Percentiles rank a stretch among this genome's conserved stretches.
These are phyloP conservation scores for Saturnispora serradocipensis DNA, from an alignment of 805 yeast species.

Conservation along the genomic window DNA sequence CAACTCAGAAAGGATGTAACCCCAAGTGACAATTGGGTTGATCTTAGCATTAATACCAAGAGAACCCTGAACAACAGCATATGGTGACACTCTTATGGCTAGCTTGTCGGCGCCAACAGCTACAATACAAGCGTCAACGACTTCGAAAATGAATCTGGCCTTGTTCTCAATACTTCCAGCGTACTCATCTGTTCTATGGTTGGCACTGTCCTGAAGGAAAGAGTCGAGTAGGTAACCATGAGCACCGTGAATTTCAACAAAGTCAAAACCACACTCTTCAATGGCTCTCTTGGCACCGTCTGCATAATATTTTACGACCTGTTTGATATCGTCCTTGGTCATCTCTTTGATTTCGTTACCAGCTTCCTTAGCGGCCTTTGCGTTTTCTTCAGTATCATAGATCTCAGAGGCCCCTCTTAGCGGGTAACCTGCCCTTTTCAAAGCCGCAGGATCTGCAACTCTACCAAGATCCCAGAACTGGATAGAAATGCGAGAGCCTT, in stretches of 20 bases:
- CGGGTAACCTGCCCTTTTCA: constrained; percentile 31
- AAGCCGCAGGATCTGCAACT: constrained; percentile 29
- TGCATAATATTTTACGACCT: constrained; percentile 33
- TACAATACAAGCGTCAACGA: constrained; percentile 53
- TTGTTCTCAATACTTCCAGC: constrained; percentile 38
- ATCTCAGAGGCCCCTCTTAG: constrained; percentile 32
- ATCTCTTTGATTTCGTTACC: constrained; percentile 40
- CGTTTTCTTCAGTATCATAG: constrained; percentile 29
- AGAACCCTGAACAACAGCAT: constrained; percentile 32
- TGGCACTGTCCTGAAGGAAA: constrained; percentile 29
- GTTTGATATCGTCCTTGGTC: constrained; percentile 32
- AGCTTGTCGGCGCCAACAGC: constrained; percentile 43
- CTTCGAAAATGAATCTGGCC: constrained; percentile 33
- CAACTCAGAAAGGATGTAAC: constrained; percentile 32
- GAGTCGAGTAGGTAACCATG: constrained; percentile 34
- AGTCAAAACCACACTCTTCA: constrained; percentile 33
- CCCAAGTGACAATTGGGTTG: constrained; percentile 28
- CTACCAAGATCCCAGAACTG: constrained; percentile 51
- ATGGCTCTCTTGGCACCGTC: constrained; percentile 35
- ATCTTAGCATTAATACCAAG: constrained; percentile 29
- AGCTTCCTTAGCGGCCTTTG: constrained; percentile 28
- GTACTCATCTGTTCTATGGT: constrained; percentile 34
- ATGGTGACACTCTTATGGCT: constrained; percentile 45
- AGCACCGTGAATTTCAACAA: constrained; percentile 36
- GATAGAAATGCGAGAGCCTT: constrained; percentile 32